Evolutionary conservation across 2,329 filamentous ascomycete species (phyloP), one percentile per base, ranked within the genome.

Genomic region (Fusarium udum): DNA sequence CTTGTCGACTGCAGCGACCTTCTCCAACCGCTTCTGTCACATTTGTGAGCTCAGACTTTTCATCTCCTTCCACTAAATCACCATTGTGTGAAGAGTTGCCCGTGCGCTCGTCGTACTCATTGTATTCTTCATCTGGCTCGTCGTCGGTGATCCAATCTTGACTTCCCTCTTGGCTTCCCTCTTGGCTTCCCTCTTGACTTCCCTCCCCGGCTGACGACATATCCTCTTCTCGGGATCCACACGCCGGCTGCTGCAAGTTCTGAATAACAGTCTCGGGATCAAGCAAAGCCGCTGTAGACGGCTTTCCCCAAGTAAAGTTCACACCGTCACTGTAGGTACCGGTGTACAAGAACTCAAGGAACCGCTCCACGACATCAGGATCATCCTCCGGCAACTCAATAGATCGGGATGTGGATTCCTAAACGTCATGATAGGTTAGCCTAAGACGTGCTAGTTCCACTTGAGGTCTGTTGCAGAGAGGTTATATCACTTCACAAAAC

Each of bases 271-370:
- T 42, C 7, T 66, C 34, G 0, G 46, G 24, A 3, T 36, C 28
- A 42, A 76, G 31, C 12, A 52, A 22, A 0, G 61, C 51, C 9
- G 26, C 40, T 4, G 1, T 6, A 2, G 70, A 68, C 11, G 74
- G 63, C 20, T 24, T 36, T 20, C 39, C 32, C 15, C 24, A 26
- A 0, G 42, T 53, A 6, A n/a, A 14, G 15, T 22, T 46, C 3
- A 26, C 49, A 6, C 43, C 51, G 32, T 78, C 65, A 0, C 15
- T 66, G 22, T 78, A 79, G 12, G 48, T 71, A 0, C 78, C 75
- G 0, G 61, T 77, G 61, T 82, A 82, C 1, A 82, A 61, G 39
- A 78, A 82, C 49, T 80, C 71, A 10, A 82, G 72, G 18, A 82
- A 77, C 20, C 56, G 61, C 2, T 73, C 55, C 8, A 83, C 14